Percentiles rank a stretch among this genome's conserved stretches.
Evolutionary conservation across 2,329 filamentous ascomycete genomes (phyloP).

Genomic region (Penicillium corylophilum): DNA sequence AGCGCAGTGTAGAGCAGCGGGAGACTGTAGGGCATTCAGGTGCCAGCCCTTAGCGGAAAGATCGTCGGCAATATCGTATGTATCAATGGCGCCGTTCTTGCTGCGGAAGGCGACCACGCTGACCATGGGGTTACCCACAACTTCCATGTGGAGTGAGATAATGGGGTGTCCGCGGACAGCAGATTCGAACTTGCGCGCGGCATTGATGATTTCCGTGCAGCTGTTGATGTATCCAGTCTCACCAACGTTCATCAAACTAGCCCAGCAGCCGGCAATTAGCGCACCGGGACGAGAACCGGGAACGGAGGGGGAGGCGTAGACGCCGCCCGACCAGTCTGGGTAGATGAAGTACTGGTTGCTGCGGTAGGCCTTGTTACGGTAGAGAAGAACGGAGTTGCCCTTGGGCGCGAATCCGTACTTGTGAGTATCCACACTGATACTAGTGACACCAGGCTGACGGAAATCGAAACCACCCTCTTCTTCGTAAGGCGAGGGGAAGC

Average conservation of each 20-base stretch:
- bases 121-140: constrained; percentile 83
- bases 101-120: constrained; percentile 86
- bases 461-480: constrained; percentile 89
- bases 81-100: constrained; percentile 68
- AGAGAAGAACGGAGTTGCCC: constrained; percentile 90
- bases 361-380: constrained; percentile 75
- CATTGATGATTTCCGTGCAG: constrained; percentile 83
- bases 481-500: constrained; percentile 61
- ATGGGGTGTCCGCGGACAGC: constrained; percentile 68
- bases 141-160: constrained; percentile 69
- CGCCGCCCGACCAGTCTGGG: constrained; percentile 90
- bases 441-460: constrained; percentile 87
- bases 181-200: constrained; percentile 76
- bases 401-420: constrained; percentile 99
- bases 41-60: constrained; percentile 90
- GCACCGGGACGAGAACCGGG: constrained; percentile 90
- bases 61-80: constrained; percentile 90
- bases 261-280: constrained; percentile 94
- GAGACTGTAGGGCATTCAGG: constrained; percentile 87
- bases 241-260: constrained; percentile 82
- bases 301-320: constrained; percentile 90
- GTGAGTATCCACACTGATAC: constrained; percentile 95
- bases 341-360: constrained; percentile 96
- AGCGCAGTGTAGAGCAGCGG: constrained; percentile 88
- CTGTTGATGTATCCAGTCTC: constrained; percentile 84